Conservation (phyloP, 1,284 basidiomycete genomes). For the Rhodotorula mucilaginosa region DNA sequence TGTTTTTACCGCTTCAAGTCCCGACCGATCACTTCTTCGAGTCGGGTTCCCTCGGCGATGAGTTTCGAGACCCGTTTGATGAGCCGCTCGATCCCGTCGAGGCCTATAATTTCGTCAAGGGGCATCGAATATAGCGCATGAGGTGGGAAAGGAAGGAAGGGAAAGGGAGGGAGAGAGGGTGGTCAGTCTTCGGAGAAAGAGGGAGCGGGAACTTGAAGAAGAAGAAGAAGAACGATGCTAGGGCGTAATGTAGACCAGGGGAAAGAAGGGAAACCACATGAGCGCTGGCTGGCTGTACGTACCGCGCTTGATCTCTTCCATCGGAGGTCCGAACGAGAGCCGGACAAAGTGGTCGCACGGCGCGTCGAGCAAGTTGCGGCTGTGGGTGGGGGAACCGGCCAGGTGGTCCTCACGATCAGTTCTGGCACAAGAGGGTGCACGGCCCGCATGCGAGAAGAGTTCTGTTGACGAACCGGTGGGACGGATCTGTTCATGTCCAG, state of each 20-base stretch:
- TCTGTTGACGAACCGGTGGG: conserved; percentile 49
- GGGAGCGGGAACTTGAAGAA: too few relatives aligned
- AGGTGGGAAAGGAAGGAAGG: not conserved
- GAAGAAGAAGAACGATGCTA: too few relatives aligned
- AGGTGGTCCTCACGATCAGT: too few relatives aligned
- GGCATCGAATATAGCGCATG: conserved; percentile 6
- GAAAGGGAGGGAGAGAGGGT: not conserved
- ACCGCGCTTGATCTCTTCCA: conserved; percentile 78
- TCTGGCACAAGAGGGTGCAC: too few relatives aligned
- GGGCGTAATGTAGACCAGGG: too few relatives aligned
- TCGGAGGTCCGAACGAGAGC: conserved; percentile 73
- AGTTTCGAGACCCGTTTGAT: conserved; percentile 63
- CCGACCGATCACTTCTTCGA: conserved; percentile 31
- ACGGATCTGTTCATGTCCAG: conserved; percentile 46
- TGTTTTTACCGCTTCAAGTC: conserved; percentile 16
- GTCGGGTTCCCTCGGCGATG: conserved; percentile 31
- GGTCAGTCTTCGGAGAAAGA: too few relatives aligned
- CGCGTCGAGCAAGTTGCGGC: conserved; percentile 73
- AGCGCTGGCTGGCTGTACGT: conserved; percentile 32
- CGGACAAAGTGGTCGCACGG: conserved; percentile 87
- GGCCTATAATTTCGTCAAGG: conserved; percentile 51
- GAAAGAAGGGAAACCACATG: too few relatives aligned
- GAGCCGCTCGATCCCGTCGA: conserved; percentile 81
- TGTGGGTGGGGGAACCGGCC: not conserved
- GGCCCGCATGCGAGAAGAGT: not conserved